Evolutionary conservation across 2,329 filamentous ascomycete genomes (phyloP).

Genomic region (Fusarium compactum): DNA sequence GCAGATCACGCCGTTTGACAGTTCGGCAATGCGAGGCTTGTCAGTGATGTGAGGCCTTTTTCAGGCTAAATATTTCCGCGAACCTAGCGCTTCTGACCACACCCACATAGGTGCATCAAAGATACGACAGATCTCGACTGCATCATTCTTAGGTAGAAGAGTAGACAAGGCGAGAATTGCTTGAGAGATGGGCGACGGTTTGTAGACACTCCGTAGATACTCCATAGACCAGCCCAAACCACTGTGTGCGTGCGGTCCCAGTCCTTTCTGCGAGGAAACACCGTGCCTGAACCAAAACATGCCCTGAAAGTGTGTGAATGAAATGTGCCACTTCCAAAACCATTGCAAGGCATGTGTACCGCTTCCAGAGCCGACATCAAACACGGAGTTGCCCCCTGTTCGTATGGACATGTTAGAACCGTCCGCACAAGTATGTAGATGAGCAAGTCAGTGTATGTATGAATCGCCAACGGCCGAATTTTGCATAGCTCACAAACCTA

Average conservation of each 20-base stretch:
- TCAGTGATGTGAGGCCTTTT: conserved; percentile 24
- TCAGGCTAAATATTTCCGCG: conserved; percentile 23
- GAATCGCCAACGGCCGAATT: background rate
- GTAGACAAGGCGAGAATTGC: background rate
- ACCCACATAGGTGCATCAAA: background rate
- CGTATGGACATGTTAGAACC: background rate
- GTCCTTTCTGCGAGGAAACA: background rate
- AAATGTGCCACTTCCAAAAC: background rate
- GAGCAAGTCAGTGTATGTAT: background rate
- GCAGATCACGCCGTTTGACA: conserved; percentile 50
- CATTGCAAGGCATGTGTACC: background rate
- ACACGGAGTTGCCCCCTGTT: background rate
- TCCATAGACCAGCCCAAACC: background rate
- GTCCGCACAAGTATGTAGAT: background rate
- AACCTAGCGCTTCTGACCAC: background rate
- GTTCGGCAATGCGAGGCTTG: conserved; percentile 43
- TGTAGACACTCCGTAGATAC: background rate
- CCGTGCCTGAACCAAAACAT: background rate
- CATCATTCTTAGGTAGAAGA: background rate
- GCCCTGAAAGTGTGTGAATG: background rate
- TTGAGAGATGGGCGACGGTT: background rate
- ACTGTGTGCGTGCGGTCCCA: background rate
- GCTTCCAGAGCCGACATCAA: background rate
- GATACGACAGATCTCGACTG: background rate
- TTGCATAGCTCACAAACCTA: background rate